Evolutionary conservation across 345 rosid genomes (phyloP), one percentile per base, ranked within the genome.

Genomic region (Linum usitatissimum): DNA sequence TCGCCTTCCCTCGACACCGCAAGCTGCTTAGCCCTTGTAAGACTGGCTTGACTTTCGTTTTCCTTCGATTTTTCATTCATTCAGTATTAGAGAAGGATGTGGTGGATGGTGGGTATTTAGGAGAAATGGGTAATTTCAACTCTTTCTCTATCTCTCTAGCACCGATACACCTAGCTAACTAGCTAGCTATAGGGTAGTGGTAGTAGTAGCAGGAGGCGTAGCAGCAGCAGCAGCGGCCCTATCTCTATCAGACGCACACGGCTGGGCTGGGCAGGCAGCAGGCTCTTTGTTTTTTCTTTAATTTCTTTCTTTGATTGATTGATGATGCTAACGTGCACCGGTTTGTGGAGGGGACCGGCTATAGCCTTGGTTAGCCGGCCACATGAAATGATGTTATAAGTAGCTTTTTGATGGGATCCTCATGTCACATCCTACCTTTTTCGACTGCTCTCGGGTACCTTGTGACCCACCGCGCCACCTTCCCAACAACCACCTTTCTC

Each of bases 291-390:
- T 34, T 34, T 7, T 34, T 3, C 38, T 7, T 34, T 34, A 23
- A 23, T 23, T 23, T 23, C 28, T 1, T 23, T 23, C 28, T 23
- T 7, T 40, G n/a, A n/a, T n/a, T n/a, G n/a, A n/a, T n/a, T n/a
- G 48, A 12, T 12, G 48, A 40, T 30, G 53, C 77, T 73, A 73
- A 31, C 73, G 62, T 80, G 84, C 78, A 66, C 81, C 68, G 65
- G 13, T 31, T 61, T 61, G 61, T 42, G 17, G 48, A n/a, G 7
- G 55, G 30, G 70, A 53, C 4, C 67, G 51, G 56, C 56, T 20
- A 49, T 30, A 6, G 21, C 3, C 9, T 15, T n/a, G 15, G n/a
- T 49, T 15, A 54, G 13, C 13, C 39, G 42, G 13, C 13, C 39
- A 15, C 28, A 10, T 49, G 48, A 66, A 36, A 18, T 64, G 38